Evolutionary conservation across 768 basidiomycete genomes (phyloP), one percentile per base, ranked within the genome.

Genomic region (Calocybe cyanea): DNA sequence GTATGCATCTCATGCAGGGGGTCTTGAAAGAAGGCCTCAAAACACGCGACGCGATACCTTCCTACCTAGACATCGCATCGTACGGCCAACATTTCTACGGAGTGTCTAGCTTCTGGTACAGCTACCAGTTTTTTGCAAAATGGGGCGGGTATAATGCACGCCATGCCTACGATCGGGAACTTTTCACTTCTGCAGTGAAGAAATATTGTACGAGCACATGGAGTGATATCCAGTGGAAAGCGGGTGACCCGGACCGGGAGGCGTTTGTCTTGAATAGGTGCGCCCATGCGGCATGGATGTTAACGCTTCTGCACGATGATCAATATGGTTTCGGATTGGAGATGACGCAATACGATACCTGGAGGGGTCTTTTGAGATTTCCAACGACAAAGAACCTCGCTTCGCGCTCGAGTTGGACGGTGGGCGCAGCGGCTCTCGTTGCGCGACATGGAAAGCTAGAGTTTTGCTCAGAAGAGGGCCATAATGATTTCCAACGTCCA

Each of bases 261-360:
- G 44, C n/a, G 8, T 31, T 10, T 17, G 21, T 38, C 25, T 1
- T 10, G 4, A 25, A 30, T 1, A 3, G 24, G 13, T 45, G 44
- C 18, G 37, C 38, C 36, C 15, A 3, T n/a, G 44, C 44, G 18
- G 44, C 44, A 17, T 45, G 44, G 44, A 45, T 45, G 44, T 14
- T 38, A 24, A 15, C 44, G 8, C 20, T 38, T 3, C 32, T 45
- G 7, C 44, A 45, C 15, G 20, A 34, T 23, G 17, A 37, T 23
- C 21, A 38, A 17, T 3, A 24, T 25, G 44, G 44, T 2, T 45
- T 45, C 24, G 36, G 25, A 13, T 13, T 45, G 21, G 19, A 37
- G 21, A 25, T 45, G 36, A 25, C 43, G 2, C 20, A 35, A 2
- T 21, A 45, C 23, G 43, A 45, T 9, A 45, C 43, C 13, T 45